A percentile compares a stretch with the other conserved stretches of the same genome.
phyloP scores from a whole-genome alignment of 2,329 filamentous ascomycete species.

The Blastomyces gilchristii region DNA sequence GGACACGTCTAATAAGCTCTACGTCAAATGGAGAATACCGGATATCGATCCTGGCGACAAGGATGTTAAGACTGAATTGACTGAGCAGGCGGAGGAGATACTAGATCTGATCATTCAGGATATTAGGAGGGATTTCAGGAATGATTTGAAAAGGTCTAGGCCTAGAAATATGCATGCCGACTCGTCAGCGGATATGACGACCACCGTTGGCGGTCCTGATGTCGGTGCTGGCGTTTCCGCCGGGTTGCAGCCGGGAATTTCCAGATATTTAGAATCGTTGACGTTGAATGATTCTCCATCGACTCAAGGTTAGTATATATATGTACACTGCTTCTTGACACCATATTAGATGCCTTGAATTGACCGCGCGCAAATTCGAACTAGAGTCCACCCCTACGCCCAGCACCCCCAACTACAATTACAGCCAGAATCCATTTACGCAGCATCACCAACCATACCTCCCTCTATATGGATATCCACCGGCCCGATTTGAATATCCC shows the following conservation, averaged over 20 bases:
- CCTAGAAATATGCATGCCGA: conserved; percentile 1
- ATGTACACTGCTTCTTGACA: no score
- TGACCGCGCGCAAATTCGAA: not conserved
- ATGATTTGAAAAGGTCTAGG: not conserved
- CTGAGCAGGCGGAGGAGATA: not conserved
- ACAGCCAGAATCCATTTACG: not conserved
- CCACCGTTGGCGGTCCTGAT: not conserved
- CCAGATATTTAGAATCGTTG: not conserved
- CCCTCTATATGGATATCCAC: not conserved
- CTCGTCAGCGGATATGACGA: conserved; percentile 6
- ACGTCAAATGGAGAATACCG: conserved; percentile 2
- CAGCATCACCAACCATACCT: not conserved
- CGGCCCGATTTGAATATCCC: not conserved
- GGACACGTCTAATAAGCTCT: conserved; percentile 3
- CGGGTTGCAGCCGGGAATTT: not conserved
- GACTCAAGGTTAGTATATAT: not conserved
- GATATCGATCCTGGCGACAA: not conserved
- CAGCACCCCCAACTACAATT: not conserved
- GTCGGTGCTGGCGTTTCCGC: not conserved
- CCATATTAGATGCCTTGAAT: not conserved
- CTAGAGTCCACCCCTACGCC: not conserved
- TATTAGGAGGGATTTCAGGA: not conserved
- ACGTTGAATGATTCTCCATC: not conserved
- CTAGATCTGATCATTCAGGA: not conserved
- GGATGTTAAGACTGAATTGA: not conserved